Evolutionary conservation across 139 green algal genomes (phyloP).

Genomic region (Chlamydomonas urium): DNA sequence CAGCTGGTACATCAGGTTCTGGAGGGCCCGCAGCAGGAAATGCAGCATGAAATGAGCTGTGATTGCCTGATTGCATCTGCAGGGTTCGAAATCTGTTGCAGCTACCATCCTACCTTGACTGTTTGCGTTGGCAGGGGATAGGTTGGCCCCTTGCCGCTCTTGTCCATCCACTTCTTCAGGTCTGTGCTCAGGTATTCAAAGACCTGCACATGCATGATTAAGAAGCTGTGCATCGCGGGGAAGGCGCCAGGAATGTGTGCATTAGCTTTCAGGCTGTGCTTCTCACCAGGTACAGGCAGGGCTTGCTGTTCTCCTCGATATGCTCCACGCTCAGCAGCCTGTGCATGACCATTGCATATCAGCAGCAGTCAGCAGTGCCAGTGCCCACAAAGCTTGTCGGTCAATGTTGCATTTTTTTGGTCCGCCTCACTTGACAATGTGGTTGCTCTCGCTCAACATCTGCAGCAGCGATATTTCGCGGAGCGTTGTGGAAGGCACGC

Average conservation of each 20-base stretch:
- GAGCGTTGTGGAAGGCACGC: constrained; percentile 93
- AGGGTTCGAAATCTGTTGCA: no score
- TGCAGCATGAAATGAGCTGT: no score
- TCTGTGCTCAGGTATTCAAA: constrained; percentile 98
- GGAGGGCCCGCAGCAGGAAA: no score
- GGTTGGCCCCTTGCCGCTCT: constrained; percentile 74
- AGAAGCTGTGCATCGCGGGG: constrained; percentile 2
- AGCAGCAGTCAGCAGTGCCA: no score
- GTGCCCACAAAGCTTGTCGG: neutral
- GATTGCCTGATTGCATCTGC: no score
- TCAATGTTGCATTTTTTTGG: neutral
- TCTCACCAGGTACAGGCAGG: constrained; percentile 91
- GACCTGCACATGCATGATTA: constrained; percentile 45
- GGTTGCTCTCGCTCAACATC: constrained; percentile 90
- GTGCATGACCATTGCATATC: no score
- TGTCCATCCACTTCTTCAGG: constrained; percentile 98
- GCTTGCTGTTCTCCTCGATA: constrained; percentile 91
- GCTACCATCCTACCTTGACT: constrained; percentile 70
- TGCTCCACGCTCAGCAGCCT: constrained; percentile 90
- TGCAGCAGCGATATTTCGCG: constrained; percentile 95
- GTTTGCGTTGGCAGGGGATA: constrained; percentile 49
- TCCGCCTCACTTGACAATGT: constrained; percentile 77
- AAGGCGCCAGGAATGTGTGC: no score
- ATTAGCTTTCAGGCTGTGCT: no score
- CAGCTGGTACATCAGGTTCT: constrained; percentile 97